Conservation (phyloP, 108 stramenopile species). For the Aurantiochytrium sp. region DNA sequence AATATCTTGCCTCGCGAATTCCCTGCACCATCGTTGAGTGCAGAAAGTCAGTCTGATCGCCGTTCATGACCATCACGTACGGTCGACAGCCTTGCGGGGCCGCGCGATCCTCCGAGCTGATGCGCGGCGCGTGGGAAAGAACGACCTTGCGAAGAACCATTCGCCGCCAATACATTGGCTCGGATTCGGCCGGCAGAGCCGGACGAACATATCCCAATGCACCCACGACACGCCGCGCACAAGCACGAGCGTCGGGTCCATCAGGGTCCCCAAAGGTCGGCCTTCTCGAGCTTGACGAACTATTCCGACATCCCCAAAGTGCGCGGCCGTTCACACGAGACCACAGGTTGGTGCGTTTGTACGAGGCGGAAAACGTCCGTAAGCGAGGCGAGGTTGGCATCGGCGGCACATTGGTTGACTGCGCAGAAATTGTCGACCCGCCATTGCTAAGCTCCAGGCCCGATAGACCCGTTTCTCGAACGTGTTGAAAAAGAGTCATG, state of each 20-base stretch:
- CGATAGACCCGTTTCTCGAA: neutral
- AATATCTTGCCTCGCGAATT: neutral
- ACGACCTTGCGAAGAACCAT: neutral
- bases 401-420: no score
- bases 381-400: no score
- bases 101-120: neutral
- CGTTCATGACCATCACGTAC: constrained; percentile 1
- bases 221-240: neutral
- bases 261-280: neutral
- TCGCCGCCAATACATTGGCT: neutral
- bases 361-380: neutral
- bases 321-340: no score
- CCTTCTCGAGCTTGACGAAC: neutral
- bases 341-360: no score
- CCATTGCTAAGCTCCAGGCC: neutral
- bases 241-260: neutral
- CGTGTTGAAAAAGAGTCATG: neutral
- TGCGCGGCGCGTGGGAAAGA: neutral
- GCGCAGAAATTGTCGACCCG: neutral
- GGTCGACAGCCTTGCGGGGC: neutral
- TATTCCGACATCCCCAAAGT: neutral
- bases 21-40: neutral
- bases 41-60: neutral
- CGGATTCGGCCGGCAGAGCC: neutral
- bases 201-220: neutral